Base-by-base conservation (phyloP, 108 stramenopile species). In the Nitzschia sp. region DNA sequence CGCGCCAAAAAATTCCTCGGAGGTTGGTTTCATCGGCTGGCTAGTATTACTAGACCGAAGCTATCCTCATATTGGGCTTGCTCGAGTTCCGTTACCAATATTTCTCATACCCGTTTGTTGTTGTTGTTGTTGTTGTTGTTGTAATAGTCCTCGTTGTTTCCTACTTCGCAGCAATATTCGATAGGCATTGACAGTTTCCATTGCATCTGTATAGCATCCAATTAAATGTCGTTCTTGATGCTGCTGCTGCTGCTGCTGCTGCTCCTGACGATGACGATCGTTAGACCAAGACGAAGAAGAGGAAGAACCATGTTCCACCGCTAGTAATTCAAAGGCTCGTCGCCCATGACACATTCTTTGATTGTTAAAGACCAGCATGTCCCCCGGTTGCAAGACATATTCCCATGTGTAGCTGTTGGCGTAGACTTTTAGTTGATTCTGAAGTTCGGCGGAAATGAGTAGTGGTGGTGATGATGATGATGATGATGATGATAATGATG, bases 281-380 rank as follows among this genome's bases (percentile, higher is more conserved):
- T 38, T 56, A 19, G 75, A 77, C 47, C 58, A 29, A 35, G 29
- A 66, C 15, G 34, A 45, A n/a, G n/a, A n/a, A n/a, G n/a, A n/a
- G n/a, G n/a, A n/a, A n/a, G n/a, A n/a, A n/a, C n/a, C n/a, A 41
- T 41, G 38, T 17, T 23, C n/a, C 1, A 13, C 53, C 1, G 2
- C 29, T 11, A 33, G n/a, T 31, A 77, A 26, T 45, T 61, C 41
- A 67, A 92, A 92, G 1, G 48, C 71, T 22, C 85, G 71, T 60
- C 91, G 74, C 9, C 88, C 91, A 75, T 92, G 91, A 3, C 89
- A 61, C 87, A 92, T 88, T 28, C 91, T 76, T 50, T 82, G 75
- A 58, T 92, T 92, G 72, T 89, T 89, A 52, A 92, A 92, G 0
- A 92, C 80, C 8, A 92, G 66, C 30, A 89, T 75, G 21, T 92